These are phyloP conservation scores for Podosphaera aphanis DNA, from an alignment of 2,329 filamentous ascomycete species.

Conservation along the genomic window DNA sequence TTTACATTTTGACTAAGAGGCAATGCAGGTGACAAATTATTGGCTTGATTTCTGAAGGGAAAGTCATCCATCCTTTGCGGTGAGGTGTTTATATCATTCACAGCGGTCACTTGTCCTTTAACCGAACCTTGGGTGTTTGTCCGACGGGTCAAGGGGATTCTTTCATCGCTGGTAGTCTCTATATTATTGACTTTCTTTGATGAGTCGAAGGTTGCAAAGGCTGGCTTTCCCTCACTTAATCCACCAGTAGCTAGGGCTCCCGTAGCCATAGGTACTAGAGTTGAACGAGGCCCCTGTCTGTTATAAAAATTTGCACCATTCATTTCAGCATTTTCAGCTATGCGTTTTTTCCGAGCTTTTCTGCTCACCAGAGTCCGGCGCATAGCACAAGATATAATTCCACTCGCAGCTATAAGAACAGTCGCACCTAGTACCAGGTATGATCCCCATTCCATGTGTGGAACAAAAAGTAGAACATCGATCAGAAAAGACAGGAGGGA, in stretches of 20 bases:
- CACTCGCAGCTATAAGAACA: constrained; percentile 58
- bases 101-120: constrained; percentile 4
- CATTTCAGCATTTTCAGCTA: constrained; percentile 91
- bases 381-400: constrained; percentile 83
- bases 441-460: constrained; percentile 80
- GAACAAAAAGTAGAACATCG: constrained; percentile 83
- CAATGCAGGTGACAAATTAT: constrained; percentile 24
- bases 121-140: constrained; percentile 36
- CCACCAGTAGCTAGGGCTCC: constrained; percentile 33
- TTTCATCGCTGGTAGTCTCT: constrained; percentile 41
- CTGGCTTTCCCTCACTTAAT: constrained; percentile 26
- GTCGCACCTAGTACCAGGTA: constrained; percentile 83
- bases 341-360: constrained; percentile 78
- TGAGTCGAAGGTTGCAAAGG: constrained; percentile 40
- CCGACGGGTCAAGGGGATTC: constrained; percentile 40
- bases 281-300: constrained; percentile 23
- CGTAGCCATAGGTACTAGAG: constrained; percentile 19
- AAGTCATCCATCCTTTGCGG: constrained; percentile 8
- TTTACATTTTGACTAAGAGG: constrained; percentile 14
- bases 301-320: constrained; percentile 83
- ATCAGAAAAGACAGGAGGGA: constrained; percentile 74
- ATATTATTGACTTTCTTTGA: constrained; percentile 24
- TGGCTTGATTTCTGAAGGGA: constrained; percentile 36
- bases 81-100: constrained; percentile 7
- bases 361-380: constrained; percentile 72